Percentiles rank a stretch among this genome's conserved stretches.
Evolutionary conservation across 768 basidiomycete genomes (phyloP).

Genomic region (Tricholomella constricta): DNA sequence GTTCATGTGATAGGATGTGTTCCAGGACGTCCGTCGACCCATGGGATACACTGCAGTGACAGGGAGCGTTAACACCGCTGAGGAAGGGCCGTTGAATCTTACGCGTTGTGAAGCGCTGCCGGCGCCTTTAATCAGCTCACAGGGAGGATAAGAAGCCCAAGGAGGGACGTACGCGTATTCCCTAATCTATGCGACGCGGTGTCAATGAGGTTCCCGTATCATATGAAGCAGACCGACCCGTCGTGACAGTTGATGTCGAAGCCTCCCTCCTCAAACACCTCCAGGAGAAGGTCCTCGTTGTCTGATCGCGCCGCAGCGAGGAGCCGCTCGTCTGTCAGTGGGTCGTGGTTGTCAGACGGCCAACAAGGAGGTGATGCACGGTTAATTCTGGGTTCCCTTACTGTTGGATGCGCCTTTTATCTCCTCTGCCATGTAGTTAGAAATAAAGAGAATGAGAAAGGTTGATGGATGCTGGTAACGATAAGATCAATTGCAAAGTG

Average conservation of each 20-base stretch:
- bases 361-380: no score
- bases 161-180: slow-evolving; percentile 66
- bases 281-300: slow-evolving; percentile 66
- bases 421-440: slow-evolving; percentile 15
- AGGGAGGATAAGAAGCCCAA: not conserved
- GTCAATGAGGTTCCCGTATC: slow-evolving; percentile 4
- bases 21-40: slow-evolving; percentile 69
- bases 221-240: slow-evolving; percentile 53
- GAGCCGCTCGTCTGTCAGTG: slow-evolving; percentile 62
- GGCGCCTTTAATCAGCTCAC: not conserved
- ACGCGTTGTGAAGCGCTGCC: slow-evolving; percentile 75
- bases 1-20: slow-evolving; percentile 69
- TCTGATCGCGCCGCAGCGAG: slow-evolving; percentile 74
- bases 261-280: slow-evolving; percentile 54
- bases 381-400: slow-evolving; percentile 20
- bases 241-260: slow-evolving; percentile 80
- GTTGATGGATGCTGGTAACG: not conserved
- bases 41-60: slow-evolving; percentile 49
- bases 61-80: no score
- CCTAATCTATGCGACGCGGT: slow-evolving; percentile 51
- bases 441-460: not conserved
- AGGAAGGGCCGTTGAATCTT: no score
- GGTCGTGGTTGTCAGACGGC: no score
- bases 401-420: slow-evolving; percentile 28
- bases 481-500: not conserved